Conservation (phyloP, 1,139 yeast species). For the Geotrichum histeridarum region DNA sequence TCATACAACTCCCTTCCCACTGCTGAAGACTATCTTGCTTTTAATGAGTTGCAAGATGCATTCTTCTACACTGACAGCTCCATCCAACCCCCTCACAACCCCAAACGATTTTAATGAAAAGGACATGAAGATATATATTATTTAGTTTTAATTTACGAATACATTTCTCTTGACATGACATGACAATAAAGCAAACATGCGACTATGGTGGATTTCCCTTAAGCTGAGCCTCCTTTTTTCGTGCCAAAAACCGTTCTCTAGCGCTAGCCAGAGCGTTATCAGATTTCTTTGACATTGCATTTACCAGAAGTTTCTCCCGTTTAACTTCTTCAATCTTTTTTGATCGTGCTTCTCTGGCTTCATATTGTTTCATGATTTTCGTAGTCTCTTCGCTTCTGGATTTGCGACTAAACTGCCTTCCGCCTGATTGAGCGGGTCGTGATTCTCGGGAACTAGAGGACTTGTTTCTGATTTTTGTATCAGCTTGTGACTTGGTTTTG, state of each 20-base stretch:
- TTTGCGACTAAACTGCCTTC: constrained; percentile 23
- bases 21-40: constrained; percentile 4
- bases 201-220: not conserved
- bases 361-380: constrained; percentile 51
- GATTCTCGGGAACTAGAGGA: not conserved
- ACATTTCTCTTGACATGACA: too few relatives aligned
- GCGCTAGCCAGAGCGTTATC: constrained; percentile 28
- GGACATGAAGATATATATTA: not conserved
- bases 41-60: not conserved
- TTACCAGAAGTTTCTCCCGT: constrained; percentile 40
- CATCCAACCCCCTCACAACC: not conserved
- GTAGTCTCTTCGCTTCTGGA: constrained; percentile 46
- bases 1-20: not conserved
- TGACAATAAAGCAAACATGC: not conserved
- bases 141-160: not conserved
- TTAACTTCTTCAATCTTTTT: constrained; percentile 45
- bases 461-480: constrained; percentile 23
- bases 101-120: not conserved
- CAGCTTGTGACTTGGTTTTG: constrained; percentile 41
- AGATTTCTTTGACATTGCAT: constrained; percentile 11
- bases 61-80: not conserved
- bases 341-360: constrained; percentile 46
- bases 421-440: not conserved
- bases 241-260: constrained; percentile 32
- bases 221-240: constrained; percentile 22